phyloP scores from a whole-genome alignment of 2,329 filamentous ascomycete species.

The Cordyceps fumosorosea region DNA sequence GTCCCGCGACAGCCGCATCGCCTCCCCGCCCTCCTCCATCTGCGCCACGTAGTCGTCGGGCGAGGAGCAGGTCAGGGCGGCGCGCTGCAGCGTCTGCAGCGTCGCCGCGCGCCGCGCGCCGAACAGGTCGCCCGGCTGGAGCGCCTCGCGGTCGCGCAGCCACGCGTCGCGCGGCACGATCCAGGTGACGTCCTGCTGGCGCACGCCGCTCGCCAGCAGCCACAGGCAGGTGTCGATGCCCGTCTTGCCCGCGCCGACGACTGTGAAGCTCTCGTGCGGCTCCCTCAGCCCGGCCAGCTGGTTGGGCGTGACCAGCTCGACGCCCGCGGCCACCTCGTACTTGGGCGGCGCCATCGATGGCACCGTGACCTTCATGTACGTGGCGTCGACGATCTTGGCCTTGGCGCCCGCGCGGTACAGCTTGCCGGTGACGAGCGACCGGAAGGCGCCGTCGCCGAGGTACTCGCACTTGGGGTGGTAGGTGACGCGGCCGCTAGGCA shows the following conservation, averaged over 20 bases:
- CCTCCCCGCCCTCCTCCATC: not conserved
- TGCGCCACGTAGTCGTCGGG: not conserved
- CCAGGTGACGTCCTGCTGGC: not conserved
- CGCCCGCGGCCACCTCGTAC: not conserved
- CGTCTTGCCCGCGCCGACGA: conserved; percentile 9
- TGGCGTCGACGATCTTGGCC: conserved; percentile 9
- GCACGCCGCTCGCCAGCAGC: conserved; percentile 5
- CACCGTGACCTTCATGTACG: conserved; percentile 4
- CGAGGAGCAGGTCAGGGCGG: not conserved
- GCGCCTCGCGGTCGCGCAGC: conserved; percentile 4
- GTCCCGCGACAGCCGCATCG: not conserved
- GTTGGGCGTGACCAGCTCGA: conserved; percentile 5
- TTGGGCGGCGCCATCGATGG: not conserved
- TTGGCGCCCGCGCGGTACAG: not conserved
- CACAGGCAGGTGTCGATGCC: conserved; percentile 9
- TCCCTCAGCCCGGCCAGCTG: not conserved
- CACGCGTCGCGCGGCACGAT: conserved; percentile 8
- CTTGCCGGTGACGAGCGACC: not conserved
- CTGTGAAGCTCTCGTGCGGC: not conserved
- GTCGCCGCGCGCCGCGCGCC: not conserved
- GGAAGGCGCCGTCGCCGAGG: not conserved
- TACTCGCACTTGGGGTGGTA: conserved; percentile 8
- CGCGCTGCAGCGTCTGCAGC: not conserved
- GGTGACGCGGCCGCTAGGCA: not conserved
- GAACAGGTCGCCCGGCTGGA: not conserved